A percentile compares a stretch with the other conserved stretches of the same genome.
Evolutionary conservation across 352 stramenopile species (phyloP).

Genomic region (Blastocystis sp.): DNA sequence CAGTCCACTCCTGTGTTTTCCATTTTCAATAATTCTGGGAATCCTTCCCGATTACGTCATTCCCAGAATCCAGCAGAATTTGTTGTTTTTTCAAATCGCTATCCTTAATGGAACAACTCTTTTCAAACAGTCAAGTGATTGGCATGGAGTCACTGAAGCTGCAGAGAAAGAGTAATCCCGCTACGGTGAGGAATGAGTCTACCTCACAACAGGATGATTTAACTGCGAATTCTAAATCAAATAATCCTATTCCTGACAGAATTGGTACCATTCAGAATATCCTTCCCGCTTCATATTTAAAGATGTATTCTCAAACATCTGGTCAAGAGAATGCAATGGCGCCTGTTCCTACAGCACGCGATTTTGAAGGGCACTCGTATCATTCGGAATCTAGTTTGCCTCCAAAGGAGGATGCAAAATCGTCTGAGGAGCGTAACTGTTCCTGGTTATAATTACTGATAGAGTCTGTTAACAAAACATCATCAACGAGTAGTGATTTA

Average conservation of each 20-base stretch:
- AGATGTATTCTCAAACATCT: too few species aligned
- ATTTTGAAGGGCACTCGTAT: background rate
- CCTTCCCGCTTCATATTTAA: too few species aligned
- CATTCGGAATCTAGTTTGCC: background rate
- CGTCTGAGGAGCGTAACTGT: background rate
- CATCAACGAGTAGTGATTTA: background rate
- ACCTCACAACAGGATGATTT: background rate
- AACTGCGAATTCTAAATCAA: background rate
- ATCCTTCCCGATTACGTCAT: background rate
- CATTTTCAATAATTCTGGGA: background rate
- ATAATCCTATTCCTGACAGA: background rate
- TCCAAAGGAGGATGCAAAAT: background rate
- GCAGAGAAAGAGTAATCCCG: background rate
- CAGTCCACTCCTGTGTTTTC: background rate
- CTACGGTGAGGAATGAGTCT: background rate
- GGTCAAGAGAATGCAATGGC: background rate
- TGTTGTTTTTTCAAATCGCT: background rate
- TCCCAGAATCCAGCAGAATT: background rate
- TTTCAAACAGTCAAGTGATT: background rate
- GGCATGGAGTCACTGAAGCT: background rate
- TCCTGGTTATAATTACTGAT: background rate
- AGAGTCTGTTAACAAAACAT: background rate
- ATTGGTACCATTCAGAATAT: background rate
- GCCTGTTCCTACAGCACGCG: background rate
- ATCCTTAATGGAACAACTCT: background rate